Evolutionary conservation across 2,329 filamentous ascomycete genomes (phyloP).

Genomic region (Chrysoporthe deuterocubensis): DNA sequence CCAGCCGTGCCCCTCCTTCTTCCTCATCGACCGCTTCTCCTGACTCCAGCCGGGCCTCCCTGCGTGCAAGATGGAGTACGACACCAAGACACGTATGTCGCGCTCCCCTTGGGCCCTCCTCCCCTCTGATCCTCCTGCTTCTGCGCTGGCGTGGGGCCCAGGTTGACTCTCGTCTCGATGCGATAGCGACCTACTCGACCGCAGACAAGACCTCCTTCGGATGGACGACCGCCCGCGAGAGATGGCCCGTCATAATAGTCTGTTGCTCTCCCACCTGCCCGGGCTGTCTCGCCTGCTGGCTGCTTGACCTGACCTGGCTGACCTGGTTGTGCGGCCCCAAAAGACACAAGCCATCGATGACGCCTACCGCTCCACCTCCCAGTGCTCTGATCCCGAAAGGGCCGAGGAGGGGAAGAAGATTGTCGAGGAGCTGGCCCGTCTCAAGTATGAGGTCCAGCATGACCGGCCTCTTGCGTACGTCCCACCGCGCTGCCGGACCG

Average conservation of each 20-base stretch:
- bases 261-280: conserved; percentile 35
- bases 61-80: conserved; percentile 65
- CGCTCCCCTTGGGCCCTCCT: not conserved
- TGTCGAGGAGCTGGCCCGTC: conserved; percentile 73
- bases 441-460: conserved; percentile 97
- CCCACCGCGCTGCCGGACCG: not conserved
- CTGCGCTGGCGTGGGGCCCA: not conserved
- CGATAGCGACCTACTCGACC: conserved; percentile 75
- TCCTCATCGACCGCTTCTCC: not conserved
- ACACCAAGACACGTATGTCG: conserved; percentile 71
- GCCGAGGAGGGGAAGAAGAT: conserved; percentile 84
- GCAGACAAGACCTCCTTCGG: conserved; percentile 86
- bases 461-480: conserved; percentile 76
- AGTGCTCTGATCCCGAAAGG: conserved; percentile 65
- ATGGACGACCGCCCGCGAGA: conserved; percentile 78
- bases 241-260: conserved; percentile 94
- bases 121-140: conserved; percentile 11
- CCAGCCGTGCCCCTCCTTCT: not conserved
- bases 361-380: conserved; percentile 74
- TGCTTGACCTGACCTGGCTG: not conserved
- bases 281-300: not conserved
- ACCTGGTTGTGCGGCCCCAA: not conserved
- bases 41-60: no score
- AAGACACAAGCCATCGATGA: conserved; percentile 94
- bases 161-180: conserved; percentile 1